Base-by-base conservation (phyloP, 177 flowering plant genomes). In the Vitis hybrid region DNA sequence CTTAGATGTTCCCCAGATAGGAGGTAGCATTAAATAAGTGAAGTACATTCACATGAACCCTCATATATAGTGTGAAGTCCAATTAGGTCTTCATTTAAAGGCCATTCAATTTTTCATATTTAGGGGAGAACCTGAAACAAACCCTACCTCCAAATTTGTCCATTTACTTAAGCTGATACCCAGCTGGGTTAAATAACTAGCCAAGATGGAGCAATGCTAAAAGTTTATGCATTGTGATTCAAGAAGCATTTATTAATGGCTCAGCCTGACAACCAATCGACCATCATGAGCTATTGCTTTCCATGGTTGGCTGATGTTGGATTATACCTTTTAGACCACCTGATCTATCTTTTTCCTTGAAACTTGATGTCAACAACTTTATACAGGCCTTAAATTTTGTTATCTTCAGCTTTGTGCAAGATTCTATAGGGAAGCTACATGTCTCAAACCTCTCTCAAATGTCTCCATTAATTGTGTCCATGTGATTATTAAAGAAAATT, bases 11-110 rank as follows among this genome's bases (percentile, higher is more conserved):
- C 70, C 73, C 73, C 5, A 67, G 50, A 67, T 64, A 32, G 72
- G 46, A 10, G 74, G 71, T 50, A 65, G 65, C 62, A 69, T 74
- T 74, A 64, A 74, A 65, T 70, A 63, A 30, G 14, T 6, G 35
- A 30, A 58, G 13, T 14, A 61, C 41, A 59, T 59, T 61, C 71
- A 66, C 75, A 66, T 61, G 24, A 66, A 35, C 61, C 46, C 61
- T 66, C 11, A 35, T 11, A 61, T n/a, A 17, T 14, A 52, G 54
- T 60, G 14, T n/a, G n/a, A 17, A 59, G 9, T 24, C 5, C 27
- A 11, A 32, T 59, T 59, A 24, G 62, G 62, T 59, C 35, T 21
- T 3, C 35, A 59, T 9, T 59, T 21, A 59, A 24, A 59, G 27
- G 35, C 62, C 11, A 54, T 54, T 54, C 57, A 14, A 54, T 35